A percentile compares a stretch with the other conserved stretches of the same genome.
phyloP scores from a whole-genome alignment of 1,284 basidiomycete genomes.

The Chalciporus sp. region DNA sequence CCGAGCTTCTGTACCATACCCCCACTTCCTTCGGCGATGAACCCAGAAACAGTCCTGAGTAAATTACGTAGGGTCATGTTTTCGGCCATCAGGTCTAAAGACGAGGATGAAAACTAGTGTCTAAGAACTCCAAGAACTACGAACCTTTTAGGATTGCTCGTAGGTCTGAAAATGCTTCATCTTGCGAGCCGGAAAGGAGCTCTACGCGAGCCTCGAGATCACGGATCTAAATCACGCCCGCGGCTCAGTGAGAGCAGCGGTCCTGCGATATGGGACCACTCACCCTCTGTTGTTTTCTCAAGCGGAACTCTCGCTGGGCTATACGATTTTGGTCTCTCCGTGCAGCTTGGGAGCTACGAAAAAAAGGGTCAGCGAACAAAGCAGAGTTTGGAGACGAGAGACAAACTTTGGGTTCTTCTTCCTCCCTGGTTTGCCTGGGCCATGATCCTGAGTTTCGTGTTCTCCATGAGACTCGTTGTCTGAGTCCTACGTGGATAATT shows the following conservation, averaged over 20 bases:
- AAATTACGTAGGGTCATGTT: constrained; percentile 82
- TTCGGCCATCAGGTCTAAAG: constrained; percentile 80
- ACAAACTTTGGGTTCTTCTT: constrained; percentile 85
- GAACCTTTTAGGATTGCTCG: constrained; percentile 77
- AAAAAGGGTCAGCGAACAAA: constrained; percentile 13
- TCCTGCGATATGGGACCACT: constrained; percentile 20
- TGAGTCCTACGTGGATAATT: constrained; percentile 49
- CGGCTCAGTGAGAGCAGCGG: constrained; percentile 5
- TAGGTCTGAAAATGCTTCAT: constrained; percentile 83
- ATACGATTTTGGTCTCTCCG: constrained; percentile 89
- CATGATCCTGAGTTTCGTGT: constrained; percentile 34
- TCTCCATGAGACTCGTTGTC: constrained; percentile 62
- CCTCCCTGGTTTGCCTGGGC: constrained; percentile 70
- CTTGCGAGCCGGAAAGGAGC: constrained; percentile 85
- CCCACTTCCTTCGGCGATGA: constrained; percentile 84
- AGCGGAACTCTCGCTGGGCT: constrained; percentile 89
- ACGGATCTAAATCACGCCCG: constrained; percentile 63
- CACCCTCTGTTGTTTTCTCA: constrained; percentile 85
- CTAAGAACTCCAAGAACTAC: constrained; percentile 7
- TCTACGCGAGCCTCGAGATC: constrained; percentile 92
- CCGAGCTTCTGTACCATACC: constrained; percentile 79
- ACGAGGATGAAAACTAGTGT: constrained; percentile 11
- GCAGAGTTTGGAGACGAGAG: constrained; percentile 14
- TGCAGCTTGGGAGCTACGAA: constrained; percentile 75
- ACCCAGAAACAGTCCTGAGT: constrained; percentile 71